phyloP scores from a whole-genome alignment of 176 grass and related monocot genomes.

The Oryza glaberrima region DNA sequence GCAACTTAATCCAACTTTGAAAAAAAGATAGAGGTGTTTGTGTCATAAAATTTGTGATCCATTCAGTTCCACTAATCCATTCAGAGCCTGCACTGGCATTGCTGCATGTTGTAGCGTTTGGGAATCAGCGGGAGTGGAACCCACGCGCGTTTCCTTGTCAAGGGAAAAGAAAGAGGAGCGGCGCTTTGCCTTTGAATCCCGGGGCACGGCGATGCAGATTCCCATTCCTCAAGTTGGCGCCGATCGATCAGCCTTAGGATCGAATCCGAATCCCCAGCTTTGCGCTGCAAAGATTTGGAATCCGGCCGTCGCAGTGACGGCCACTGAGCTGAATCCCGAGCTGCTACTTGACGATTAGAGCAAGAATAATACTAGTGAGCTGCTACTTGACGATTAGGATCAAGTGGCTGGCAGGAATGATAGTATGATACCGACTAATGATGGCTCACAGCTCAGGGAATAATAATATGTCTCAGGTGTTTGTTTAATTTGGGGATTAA shows the following conservation, averaged over 20 bases:
- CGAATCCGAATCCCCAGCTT: conserved; percentile 41
- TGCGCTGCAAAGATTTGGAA: conserved; percentile 46
- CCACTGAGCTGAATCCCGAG: conserved; percentile 27
- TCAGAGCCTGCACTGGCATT: too few species aligned
- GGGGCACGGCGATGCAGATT: conserved; percentile 29
- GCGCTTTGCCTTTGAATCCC: conserved; percentile 42
- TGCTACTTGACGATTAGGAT: conserved; percentile 39
- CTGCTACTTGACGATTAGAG: conserved; percentile 37
- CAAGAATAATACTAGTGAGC: not conserved
- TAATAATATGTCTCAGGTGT: not conserved
- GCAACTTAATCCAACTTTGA: too few species aligned
- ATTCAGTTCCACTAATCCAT: too few species aligned
- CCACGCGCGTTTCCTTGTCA: conserved; percentile 31
- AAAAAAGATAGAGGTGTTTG: too few species aligned
- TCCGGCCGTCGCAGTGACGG: conserved; percentile 26
- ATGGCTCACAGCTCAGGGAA: conserved; percentile 27
- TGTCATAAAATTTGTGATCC: too few species aligned
- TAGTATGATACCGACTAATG: conserved; percentile 47
- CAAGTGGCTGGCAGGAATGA: conserved; percentile 31
- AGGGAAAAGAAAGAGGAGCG: conserved; percentile 18
- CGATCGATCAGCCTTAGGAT: not conserved
- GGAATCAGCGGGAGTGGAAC: not conserved
- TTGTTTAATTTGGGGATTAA: not conserved
- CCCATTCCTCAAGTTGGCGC: conserved; percentile 30
- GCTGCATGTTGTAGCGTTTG: too few species aligned